A percentile compares a stretch with the other conserved stretches of the same genome.
Evolutionary conservation across 2,329 filamentous ascomycete species (phyloP).

Genomic region (Microdochium bolleyi): DNA sequence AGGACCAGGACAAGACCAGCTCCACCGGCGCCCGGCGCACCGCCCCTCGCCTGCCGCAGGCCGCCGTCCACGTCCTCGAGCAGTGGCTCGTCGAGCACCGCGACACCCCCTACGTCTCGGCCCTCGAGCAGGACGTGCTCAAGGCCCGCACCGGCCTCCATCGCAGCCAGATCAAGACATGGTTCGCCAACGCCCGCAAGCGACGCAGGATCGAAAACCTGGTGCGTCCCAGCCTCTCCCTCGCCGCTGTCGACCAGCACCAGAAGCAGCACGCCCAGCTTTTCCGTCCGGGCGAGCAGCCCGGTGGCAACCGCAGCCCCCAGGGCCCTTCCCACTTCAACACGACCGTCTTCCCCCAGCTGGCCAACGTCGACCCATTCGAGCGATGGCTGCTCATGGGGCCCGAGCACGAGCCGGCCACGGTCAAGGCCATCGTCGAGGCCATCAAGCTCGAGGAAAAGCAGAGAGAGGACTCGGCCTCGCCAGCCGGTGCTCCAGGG

Average conservation of each 20-base stretch:
- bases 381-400: background rate
- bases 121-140: background rate
- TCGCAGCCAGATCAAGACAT: background rate
- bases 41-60: background rate
- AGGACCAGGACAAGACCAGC: background rate
- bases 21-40: background rate
- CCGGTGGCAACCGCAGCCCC: background rate
- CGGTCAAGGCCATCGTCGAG: background rate
- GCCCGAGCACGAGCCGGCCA: background rate
- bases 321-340: background rate
- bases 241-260: background rate
- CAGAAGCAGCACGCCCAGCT: background rate
- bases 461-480: background rate
- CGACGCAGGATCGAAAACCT: background rate
- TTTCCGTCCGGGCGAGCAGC: background rate
- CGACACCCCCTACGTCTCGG: background rate
- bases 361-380: background rate
- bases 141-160: background rate
- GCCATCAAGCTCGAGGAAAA: background rate
- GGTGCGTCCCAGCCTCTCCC: background rate
- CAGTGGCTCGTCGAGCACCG: background rate
- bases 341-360: background rate
- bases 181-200: background rate
- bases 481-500: background rate
- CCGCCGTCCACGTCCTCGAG: background rate